Evolutionary conservation across 2,329 filamentous ascomycete genomes (phyloP), one percentile per base, ranked within the genome.

Genomic region (Colletotrichum theobromicola): DNA sequence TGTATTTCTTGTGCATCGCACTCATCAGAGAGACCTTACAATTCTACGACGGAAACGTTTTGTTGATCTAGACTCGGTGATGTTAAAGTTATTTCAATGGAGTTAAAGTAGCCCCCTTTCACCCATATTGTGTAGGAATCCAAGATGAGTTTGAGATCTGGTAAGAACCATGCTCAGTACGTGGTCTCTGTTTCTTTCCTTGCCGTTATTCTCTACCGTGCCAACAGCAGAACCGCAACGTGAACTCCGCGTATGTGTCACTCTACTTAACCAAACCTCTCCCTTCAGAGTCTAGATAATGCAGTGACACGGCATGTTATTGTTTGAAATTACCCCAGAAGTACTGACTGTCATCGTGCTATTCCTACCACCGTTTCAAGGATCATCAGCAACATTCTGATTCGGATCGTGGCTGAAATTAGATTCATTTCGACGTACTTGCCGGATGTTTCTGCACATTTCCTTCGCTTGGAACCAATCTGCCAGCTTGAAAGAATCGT

Each of bases 211-310:
- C 1, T 21, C 42, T 2, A 46, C 21, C 4, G 18, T 21, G 1
- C 21, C 18, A 46, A 21, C 1, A n/a, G 18, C 3, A 21, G 18
- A 46, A 46, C n/a, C 3, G 42, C 42, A 7, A 46, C 7, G 6
- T 18, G 21, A 46, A 10, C 1, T 2, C 42, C 18, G 42, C 9
- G 0, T 46, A 46, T 13, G 0, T 2, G 0, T n/a, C 21, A n/a
- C 12, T 46, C 5, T 46, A 46, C 4, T 46, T 13, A n/a, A 12
- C 21, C 5, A 4, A 4, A 4, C 42, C 21, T 46, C 42, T 13
- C 0, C 42, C 42, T 46, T 21, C 9, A 46, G 5, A 46, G 42
- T 0, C 42, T 21, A 21, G n/a, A 21, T 0, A 46, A 21, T 21
- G 42, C n/a, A 46, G 4, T 13, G 7, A 46, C 4, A 46, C 2